These are phyloP conservation scores for Leccinum subtestaceum DNA, from an alignment of 768 basidiomycete genomes.

Conservation along the genomic window DNA sequence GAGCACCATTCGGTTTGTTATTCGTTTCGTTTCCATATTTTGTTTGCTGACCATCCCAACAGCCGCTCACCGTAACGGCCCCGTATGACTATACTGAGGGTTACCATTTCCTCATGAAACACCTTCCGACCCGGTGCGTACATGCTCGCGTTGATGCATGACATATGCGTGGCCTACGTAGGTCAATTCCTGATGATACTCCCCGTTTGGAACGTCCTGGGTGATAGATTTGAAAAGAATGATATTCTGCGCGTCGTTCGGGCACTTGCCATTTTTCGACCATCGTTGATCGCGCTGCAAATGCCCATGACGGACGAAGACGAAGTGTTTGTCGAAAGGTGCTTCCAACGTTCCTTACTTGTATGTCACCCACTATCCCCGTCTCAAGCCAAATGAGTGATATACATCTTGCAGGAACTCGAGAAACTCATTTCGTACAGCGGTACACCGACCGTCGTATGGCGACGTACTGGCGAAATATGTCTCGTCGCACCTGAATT, in stretches of 20 bases:
- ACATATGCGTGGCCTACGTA: slow-evolving; percentile 42
- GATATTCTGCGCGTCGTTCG: slow-evolving; percentile 93
- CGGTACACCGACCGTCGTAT: slow-evolving; percentile 95
- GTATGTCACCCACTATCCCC: slow-evolving; percentile 40
- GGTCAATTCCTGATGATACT: slow-evolving; percentile 33
- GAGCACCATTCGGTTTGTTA: slow-evolving; percentile 34
- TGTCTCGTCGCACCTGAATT: slow-evolving; percentile 97
- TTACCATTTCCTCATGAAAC: slow-evolving; percentile 96
- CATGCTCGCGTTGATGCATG: slow-evolving; percentile 32
- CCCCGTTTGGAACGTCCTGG: slow-evolving; percentile 34
- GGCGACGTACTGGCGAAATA: slow-evolving; percentile 97
- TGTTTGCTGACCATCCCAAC: slow-evolving; percentile 55
- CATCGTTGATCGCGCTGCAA: slow-evolving; percentile 95
- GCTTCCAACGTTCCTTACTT: slow-evolving; percentile 89
- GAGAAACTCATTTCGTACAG: slow-evolving; percentile 97
- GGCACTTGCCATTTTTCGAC: slow-evolving; percentile 90
- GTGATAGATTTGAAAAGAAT: slow-evolving; percentile 86
- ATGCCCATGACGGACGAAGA: slow-evolving; percentile 97
- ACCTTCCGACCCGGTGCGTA: slow-evolving; percentile 77
- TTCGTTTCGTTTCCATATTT: slow-evolving; percentile 19
- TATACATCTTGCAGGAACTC: slow-evolving; percentile 64
- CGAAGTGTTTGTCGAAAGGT: slow-evolving; percentile 94
- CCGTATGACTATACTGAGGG: slow-evolving; percentile 96
- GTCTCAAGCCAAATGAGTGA: background rate
- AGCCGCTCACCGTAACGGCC: slow-evolving; percentile 57